A percentile compares a stretch with the other conserved stretches of the same genome.
Conservation (phyloP, 2,329 filamentous ascomycete species). For the Beauveria bassiana region DNA sequence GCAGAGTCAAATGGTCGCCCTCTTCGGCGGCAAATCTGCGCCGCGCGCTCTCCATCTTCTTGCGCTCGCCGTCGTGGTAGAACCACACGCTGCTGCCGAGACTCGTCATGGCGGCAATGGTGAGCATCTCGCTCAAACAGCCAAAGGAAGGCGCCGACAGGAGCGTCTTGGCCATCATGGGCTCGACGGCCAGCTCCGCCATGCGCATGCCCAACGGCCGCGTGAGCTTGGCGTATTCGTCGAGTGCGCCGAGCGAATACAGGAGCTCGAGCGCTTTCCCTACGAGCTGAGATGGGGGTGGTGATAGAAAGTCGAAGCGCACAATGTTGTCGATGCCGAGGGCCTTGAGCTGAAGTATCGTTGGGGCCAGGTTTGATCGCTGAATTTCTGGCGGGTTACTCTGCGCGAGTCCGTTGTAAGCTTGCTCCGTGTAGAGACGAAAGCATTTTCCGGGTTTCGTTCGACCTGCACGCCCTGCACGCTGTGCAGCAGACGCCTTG, state of each 20-base stretch:
- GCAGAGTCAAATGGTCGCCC: slow-evolving; percentile 84
- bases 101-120: slow-evolving; percentile 90
- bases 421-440: slow-evolving; percentile 76
- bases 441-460: slow-evolving; percentile 92
- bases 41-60: slow-evolving; percentile 63
- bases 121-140: slow-evolving; percentile 79
- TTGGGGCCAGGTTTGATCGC: slow-evolving; percentile 79
- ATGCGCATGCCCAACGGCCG: slow-evolving; percentile 80
- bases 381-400: slow-evolving; percentile 85
- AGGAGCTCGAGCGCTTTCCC: slow-evolving; percentile 81
- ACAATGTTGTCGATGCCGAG: slow-evolving; percentile 91
- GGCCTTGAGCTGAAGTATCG: slow-evolving; percentile 86
- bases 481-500: slow-evolving; percentile 86
- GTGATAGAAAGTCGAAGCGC: slow-evolving; percentile 80
- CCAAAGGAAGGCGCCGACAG: slow-evolving; percentile 66
- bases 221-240: slow-evolving; percentile 85
- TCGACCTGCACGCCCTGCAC: slow-evolving; percentile 82
- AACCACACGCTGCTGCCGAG: slow-evolving; percentile 79
- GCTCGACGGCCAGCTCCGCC: slow-evolving; percentile 88
- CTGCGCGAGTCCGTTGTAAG: slow-evolving; percentile 57
- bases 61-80: slow-evolving; percentile 68
- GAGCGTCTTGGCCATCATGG: slow-evolving; percentile 89
- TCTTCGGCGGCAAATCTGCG: slow-evolving; percentile 86
- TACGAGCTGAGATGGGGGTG: slow-evolving; percentile 78
- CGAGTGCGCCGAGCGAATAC: slow-evolving; percentile 77